A percentile compares a stretch with the other conserved stretches of the same genome.
Evolutionary conservation across 2,329 filamentous ascomycete species (phyloP).

Genomic region (Trichophyton benhamiae): DNA sequence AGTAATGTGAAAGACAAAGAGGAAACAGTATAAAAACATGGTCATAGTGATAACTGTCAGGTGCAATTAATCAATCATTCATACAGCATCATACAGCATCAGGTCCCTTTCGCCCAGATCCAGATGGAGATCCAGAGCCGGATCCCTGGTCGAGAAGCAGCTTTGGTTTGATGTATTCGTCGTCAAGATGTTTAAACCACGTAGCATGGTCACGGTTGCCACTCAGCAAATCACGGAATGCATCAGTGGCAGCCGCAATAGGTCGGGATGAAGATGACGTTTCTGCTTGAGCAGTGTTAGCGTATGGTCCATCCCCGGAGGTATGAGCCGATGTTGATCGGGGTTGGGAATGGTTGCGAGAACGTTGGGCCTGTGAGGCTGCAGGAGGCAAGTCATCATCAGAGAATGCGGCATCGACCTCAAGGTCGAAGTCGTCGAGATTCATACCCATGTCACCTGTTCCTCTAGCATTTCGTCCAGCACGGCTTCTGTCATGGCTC

Average conservation of each 20-base stretch:
- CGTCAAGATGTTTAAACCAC: conserved; percentile 83
- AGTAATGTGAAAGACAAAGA: background rate
- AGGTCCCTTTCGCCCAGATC: conserved; percentile 27
- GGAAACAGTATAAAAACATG: background rate
- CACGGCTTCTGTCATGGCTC: conserved; percentile 34
- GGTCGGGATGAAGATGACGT: conserved; percentile 9
- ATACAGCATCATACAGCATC: conserved; percentile 23
- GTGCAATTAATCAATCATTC: background rate
- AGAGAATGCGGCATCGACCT: conserved; percentile 26
- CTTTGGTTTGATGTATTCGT: conserved; percentile 90
- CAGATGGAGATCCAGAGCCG: conserved; percentile 13
- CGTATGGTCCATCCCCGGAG: background rate
- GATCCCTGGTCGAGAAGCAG: conserved; percentile 61
- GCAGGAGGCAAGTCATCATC: conserved; percentile 51
- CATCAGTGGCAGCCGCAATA: conserved; percentile 57
- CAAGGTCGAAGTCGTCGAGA: conserved; percentile 28
- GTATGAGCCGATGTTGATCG: background rate
- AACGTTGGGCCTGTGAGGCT: conserved; percentile 21
- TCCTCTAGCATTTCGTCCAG: conserved; percentile 30
- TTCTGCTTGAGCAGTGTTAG: conserved; percentile 6
- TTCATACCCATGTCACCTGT: conserved; percentile 19
- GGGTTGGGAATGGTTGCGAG: background rate
- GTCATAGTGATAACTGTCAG: background rate
- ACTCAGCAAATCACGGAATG: conserved; percentile 67
- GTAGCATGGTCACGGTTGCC: conserved; percentile 76